These are phyloP conservation scores for Penicillium maclennaniae DNA, from an alignment of 495 filamentous ascomycete genomes.

Conservation along the genomic window DNA sequence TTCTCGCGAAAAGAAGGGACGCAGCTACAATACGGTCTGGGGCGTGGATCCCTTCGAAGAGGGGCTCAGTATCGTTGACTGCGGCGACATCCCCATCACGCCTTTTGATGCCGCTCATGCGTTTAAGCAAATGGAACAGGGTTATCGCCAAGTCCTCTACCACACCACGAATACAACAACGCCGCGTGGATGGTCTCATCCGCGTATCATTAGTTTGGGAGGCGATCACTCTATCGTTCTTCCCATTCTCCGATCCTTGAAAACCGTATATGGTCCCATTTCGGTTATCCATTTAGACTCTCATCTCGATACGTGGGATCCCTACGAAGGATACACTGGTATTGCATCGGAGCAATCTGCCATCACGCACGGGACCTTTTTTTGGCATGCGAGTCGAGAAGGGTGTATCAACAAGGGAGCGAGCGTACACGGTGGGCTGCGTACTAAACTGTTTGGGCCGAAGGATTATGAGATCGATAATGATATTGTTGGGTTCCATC, in stretches of 20 bases:
- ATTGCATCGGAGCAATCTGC: slow-evolving; percentile 25
- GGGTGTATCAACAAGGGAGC: slow-evolving; percentile 22
- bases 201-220: slow-evolving; percentile 52
- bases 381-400: slow-evolving; percentile 26
- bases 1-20: slow-evolving; percentile 22
- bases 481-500: slow-evolving; percentile 19
- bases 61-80: slow-evolving; percentile 57
- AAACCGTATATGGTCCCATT: slow-evolving; percentile 49
- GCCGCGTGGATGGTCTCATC: slow-evolving; percentile 15
- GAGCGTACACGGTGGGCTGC: slow-evolving; percentile 23
- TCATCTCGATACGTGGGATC: slow-evolving; percentile 57
- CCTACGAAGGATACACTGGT: slow-evolving; percentile 26
- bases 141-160: slow-evolving; percentile 27
- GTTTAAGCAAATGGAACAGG: slow-evolving; percentile 58
- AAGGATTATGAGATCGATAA: slow-evolving; percentile 25
- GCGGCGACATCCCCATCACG: slow-evolving; percentile 60
- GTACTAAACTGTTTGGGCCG: slow-evolving; percentile 22
- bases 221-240: slow-evolving; percentile 63
- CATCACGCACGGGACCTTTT: slow-evolving; percentile 33
- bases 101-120: slow-evolving; percentile 55
- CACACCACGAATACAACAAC: slow-evolving; percentile 19
- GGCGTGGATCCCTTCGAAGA: slow-evolving; percentile 49
- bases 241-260: slow-evolving; percentile 54
- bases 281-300: slow-evolving; percentile 59
- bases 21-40: slow-evolving; percentile 32